Conservation (phyloP, 2,329 filamentous ascomycete genomes). For the Neurospora sp. region DNA sequence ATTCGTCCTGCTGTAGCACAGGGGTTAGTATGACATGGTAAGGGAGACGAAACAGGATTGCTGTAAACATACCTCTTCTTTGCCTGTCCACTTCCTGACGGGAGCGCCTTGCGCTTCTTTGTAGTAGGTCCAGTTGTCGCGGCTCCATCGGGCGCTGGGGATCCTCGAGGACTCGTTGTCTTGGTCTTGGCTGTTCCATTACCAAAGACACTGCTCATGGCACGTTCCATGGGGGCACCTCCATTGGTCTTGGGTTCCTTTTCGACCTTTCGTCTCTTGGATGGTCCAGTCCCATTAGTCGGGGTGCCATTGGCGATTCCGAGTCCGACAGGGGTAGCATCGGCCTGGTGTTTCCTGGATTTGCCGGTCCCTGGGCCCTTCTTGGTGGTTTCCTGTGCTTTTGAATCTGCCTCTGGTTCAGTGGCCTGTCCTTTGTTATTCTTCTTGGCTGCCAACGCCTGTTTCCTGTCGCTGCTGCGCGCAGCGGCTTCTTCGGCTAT, state of each 20-base stretch:
- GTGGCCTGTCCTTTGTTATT: constrained; percentile 63
- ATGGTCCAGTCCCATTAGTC: constrained; percentile 42
- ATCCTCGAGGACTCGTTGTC: constrained; percentile 57
- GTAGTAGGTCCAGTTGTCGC: constrained; percentile 26
- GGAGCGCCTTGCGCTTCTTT: constrained; percentile 62
- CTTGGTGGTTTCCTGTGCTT: constrained; percentile 42
- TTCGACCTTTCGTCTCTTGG: constrained; percentile 76
- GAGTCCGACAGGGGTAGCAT: constrained; percentile 40
- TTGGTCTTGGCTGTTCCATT: constrained; percentile 44
- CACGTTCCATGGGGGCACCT: constrained; percentile 52
- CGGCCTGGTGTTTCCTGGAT: constrained; percentile 46
- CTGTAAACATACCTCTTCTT: constrained; percentile 65
- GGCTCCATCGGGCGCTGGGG: constrained; percentile 51
- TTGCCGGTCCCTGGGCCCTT: constrained; percentile 53
- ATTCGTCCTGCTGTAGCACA: constrained; percentile 16
- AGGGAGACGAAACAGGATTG: background rate
- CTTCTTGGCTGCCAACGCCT: constrained; percentile 69
- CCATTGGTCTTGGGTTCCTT: constrained; percentile 47
- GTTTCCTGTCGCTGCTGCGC: constrained; percentile 75
- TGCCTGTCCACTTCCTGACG: constrained; percentile 54
- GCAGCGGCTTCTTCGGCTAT: constrained; percentile 77
- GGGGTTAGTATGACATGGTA: constrained; percentile 7
- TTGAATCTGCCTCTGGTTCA: constrained; percentile 47
- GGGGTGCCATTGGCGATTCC: constrained; percentile 51
- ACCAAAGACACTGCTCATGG: constrained; percentile 51